Conservation (phyloP, 345 rosid species). For the Gossypium rotundifolium region DNA sequence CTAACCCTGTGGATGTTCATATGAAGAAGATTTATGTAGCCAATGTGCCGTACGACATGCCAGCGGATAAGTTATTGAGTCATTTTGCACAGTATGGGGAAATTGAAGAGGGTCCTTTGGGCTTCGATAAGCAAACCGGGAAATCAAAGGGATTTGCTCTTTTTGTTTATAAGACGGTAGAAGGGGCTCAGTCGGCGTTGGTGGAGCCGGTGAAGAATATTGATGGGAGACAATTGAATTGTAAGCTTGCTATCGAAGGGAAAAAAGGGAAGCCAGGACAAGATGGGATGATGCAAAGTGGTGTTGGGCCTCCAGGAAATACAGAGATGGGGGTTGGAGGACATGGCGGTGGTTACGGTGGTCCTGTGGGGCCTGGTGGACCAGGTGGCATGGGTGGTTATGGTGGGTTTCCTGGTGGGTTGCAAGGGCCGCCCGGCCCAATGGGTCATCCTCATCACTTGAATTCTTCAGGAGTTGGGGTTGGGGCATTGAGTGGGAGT, state of each 20-base stretch:
- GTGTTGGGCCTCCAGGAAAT: neutral
- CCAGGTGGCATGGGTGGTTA: slow-evolving; percentile 37
- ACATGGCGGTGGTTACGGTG: neutral
- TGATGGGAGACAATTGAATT: neutral
- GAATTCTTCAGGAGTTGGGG: slow-evolving; percentile 1
- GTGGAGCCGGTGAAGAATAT: neutral
- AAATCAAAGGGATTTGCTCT: neutral
- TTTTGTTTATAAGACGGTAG: neutral
- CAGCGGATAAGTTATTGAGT: neutral
- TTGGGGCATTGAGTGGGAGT: slow-evolving; percentile 17
- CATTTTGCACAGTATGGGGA: neutral
- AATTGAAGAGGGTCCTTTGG: slow-evolving; percentile 3
- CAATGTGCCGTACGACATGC: neutral
- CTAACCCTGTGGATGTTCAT: slow-evolving; percentile 1
- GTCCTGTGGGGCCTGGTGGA: slow-evolving; percentile 34
- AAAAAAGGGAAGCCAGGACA: neutral
- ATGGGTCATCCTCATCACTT: slow-evolving; percentile 34
- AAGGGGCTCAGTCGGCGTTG: slow-evolving; percentile 1
- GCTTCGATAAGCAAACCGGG: neutral
- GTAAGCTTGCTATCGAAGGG: slow-evolving; percentile 2
- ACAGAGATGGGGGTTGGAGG: neutral
- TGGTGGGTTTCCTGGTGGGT: slow-evolving; percentile 36
- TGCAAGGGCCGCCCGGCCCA: slow-evolving; percentile 25
- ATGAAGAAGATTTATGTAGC: neutral
- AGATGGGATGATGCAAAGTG: slow-evolving; percentile 1